phyloP scores from a whole-genome alignment of 164 flowering plant genomes.

The Tinospora cordifolia region DNA sequence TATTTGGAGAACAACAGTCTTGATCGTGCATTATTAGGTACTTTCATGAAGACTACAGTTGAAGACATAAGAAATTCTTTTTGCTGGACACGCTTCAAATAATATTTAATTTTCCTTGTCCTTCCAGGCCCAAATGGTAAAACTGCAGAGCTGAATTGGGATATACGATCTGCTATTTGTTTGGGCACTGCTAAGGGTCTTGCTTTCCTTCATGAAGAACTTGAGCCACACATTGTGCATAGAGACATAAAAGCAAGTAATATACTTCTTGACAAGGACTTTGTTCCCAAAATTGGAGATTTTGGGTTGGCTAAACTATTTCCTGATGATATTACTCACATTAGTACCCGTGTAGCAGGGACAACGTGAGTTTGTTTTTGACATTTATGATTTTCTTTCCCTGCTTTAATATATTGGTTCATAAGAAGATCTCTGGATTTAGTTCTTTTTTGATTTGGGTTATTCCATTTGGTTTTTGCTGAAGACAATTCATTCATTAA shows the following conservation, averaged over 20 bases:
- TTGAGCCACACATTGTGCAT: conserved; percentile 76
- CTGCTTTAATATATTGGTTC: background rate
- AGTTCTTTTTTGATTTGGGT: too few relatives aligned
- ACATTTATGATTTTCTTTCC: background rate
- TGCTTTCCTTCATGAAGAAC: conserved; percentile 81
- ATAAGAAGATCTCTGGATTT: background rate
- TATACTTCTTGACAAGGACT: conserved; percentile 68
- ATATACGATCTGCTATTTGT: conserved; percentile 57
- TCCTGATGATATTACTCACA: conserved; percentile 84
- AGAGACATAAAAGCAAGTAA: conserved; percentile 92
- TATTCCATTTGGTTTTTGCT: too few relatives aligned
- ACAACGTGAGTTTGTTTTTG: conserved; percentile 51
- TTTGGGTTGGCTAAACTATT: conserved; percentile 94
- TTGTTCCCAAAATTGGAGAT: conserved; percentile 80
- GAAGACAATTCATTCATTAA: too few relatives aligned
- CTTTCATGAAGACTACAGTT: background rate
- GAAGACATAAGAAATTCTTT: conserved; percentile 7
- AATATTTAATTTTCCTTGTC: conserved; percentile 15
- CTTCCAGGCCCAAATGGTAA: conserved; percentile 38
- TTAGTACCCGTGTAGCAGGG: conserved; percentile 88
- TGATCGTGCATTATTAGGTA: conserved; percentile 59
- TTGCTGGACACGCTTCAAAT: background rate
- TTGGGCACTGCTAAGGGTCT: conserved; percentile 66
- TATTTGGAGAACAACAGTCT: conserved; percentile 69
- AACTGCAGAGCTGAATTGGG: conserved; percentile 50